Base-by-base conservation (phyloP, 2,329 filamentous ascomycete genomes). In the Xylariaceae sp. region DNA sequence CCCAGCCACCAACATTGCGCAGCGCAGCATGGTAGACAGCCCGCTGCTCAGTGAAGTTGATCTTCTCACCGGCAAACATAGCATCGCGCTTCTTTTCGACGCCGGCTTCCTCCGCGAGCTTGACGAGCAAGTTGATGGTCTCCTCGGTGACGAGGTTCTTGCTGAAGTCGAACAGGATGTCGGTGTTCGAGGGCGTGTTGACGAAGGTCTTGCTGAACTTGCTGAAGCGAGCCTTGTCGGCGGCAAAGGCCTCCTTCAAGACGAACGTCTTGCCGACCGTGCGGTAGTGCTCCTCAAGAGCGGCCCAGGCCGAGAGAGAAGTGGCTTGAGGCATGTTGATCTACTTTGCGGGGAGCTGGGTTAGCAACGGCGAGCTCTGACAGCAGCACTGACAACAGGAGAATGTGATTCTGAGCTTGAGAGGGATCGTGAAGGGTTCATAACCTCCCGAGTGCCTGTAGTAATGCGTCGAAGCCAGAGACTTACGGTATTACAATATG, bases 121-220 rank as follows among this genome's bases (percentile, higher is more conserved):
- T 88, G 70, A 95, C 82, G 56, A 99, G 84, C 53, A 96, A 83
- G 66, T 88, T 82, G 55, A 97, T 81, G 3, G 93, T 97, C 78
- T 97, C 92, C 68, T 96, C 90, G 63, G 89, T 94, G 70, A 97
- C 76, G 77, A 99, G 92, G 85, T 99, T 99, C 86, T 99, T 99
- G 81, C 89, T 94, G 80, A 96, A 99, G 78, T 99, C 94, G 77
- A 97, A 99, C 65, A 99, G 85, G 71, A 95, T 94, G 66, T 97
- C 91, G 68, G 86, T 87, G 71, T 82, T 83, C 71, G 95, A 90
- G 67, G 89, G 87, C 56, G 83, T 75, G 76, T 90, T 92, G 35
- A 86, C 80, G 77, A 97, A 96, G 71, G 84, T 90, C 74, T 87
- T 89, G 73, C 87, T 89, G 80, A 96, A 92, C 78, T 94, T 96